Conservation (phyloP, 305 asterid species). For the Lippia alba region DNA sequence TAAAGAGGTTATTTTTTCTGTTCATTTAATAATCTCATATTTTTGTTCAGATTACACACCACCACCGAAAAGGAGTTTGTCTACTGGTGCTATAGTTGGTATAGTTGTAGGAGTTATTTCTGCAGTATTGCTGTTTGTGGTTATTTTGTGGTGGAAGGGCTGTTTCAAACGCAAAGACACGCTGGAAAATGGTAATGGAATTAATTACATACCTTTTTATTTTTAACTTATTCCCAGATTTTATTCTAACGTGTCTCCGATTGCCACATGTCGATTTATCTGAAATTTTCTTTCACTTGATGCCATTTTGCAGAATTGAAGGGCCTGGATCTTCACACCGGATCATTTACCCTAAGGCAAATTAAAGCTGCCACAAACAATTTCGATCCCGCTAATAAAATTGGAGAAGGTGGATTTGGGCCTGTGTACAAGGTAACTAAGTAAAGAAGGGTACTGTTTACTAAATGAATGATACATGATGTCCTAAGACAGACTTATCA, state of each 20-base stretch:
- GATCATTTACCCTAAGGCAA: slow-evolving; percentile 64
- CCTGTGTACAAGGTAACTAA: slow-evolving; percentile 67
- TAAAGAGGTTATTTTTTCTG: background rate
- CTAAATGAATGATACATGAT: background rate
- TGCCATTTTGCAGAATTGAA: slow-evolving; percentile 47
- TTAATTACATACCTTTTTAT: background rate
- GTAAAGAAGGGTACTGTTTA: background rate
- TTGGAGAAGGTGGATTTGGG: slow-evolving; percentile 96
- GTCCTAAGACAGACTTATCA: background rate
- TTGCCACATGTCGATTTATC: background rate
- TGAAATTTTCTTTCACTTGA: background rate
- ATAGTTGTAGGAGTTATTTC: slow-evolving; percentile 47
- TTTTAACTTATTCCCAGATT: background rate
- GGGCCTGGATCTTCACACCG: slow-evolving; percentile 62
- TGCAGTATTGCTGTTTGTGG: slow-evolving; percentile 33
- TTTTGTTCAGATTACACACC: slow-evolving; percentile 44
- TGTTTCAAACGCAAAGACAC: slow-evolving; percentile 40
- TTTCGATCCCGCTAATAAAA: slow-evolving; percentile 70
- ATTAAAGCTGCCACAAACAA: slow-evolving; percentile 74
- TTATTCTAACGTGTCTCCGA: background rate
- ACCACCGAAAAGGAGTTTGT: slow-evolving; percentile 41
- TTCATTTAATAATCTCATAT: slow-evolving; percentile 8
- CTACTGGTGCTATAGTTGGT: slow-evolving; percentile 53
- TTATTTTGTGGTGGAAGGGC: slow-evolving; percentile 62
- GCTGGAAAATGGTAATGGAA: slow-evolving; percentile 47